Evolutionary conservation across 345 rosid species (phyloP).

Genomic region (Schrenkiella parvula): DNA sequence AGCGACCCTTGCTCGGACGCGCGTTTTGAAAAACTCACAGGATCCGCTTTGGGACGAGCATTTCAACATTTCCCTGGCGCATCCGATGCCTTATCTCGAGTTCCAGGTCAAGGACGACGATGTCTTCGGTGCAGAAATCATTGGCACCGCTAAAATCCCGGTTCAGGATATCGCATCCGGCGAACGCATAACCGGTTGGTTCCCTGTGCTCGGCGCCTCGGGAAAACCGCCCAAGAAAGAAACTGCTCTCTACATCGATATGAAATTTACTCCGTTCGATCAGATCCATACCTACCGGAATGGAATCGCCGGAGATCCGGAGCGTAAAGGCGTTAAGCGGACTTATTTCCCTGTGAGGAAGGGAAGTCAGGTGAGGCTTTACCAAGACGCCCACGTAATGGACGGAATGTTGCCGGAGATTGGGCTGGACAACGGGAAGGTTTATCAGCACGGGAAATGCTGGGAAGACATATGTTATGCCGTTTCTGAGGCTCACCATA

Average conservation of each 20-base stretch:
- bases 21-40: conserved; percentile 61
- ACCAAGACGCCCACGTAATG: conserved; percentile 86
- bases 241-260: conserved; percentile 44
- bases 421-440: conserved; percentile 41
- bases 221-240: conserved; percentile 55
- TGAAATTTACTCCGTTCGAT: conserved; percentile 70
- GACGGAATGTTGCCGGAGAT: conserved; percentile 45
- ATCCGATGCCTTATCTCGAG: conserved; percentile 58
- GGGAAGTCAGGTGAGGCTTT: conserved; percentile 59
- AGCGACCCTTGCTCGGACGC: conserved; percentile 77
- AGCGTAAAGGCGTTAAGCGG: conserved; percentile 48
- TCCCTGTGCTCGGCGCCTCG: conserved; percentile 38
- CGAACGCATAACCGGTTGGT: conserved; percentile 46
- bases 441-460: conserved; percentile 51
- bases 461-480: conserved; percentile 98
- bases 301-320: conserved; percentile 70
- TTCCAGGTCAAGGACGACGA: conserved; percentile 84
- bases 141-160: conserved; percentile 56
- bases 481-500: conserved; percentile 87
- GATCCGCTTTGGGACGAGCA: conserved; percentile 72
- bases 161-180: conserved; percentile 44
- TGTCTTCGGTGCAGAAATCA: conserved; percentile 66
- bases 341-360: conserved; percentile 83
- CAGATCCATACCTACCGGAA: conserved; percentile 41
- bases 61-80: conserved; percentile 66